Evolutionary conservation across 2,329 filamentous ascomycete genomes (phyloP).

Genomic region (Ilyonectria mors-panacis): DNA sequence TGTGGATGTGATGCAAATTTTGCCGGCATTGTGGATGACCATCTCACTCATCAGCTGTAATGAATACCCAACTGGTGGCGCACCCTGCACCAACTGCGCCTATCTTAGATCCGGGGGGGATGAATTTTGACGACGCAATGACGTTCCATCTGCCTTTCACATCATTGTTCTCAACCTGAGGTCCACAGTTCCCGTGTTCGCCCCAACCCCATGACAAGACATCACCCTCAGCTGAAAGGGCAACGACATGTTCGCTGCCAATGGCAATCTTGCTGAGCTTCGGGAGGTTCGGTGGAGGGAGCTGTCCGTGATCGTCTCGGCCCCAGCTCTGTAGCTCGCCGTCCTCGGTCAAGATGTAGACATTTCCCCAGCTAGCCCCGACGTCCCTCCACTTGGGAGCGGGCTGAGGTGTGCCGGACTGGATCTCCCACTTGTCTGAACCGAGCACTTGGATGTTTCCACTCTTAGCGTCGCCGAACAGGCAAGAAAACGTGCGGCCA

Average conservation of each 20-base stretch:
- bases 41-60: constrained; percentile 44
- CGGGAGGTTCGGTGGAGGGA: constrained; percentile 76
- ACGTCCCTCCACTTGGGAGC: constrained; percentile 76
- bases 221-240: constrained; percentile 73
- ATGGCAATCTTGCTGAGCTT: constrained; percentile 76
- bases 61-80: constrained; percentile 84
- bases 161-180: constrained; percentile 73
- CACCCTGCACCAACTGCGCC: constrained; percentile 84
- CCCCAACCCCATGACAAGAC: constrained; percentile 96
- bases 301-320: constrained; percentile 86
- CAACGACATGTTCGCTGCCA: constrained; percentile 93
- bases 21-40: constrained; percentile 28
- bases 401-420: constrained; percentile 67
- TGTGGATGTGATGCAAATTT: constrained; percentile 7
- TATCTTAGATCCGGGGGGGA: constrained; percentile 67
- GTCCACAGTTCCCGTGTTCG: constrained; percentile 96
- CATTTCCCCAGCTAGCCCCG: constrained; percentile 84
- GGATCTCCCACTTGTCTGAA: constrained; percentile 79
- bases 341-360: constrained; percentile 78
- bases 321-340: constrained; percentile 82
- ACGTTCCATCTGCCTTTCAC: constrained; percentile 79
- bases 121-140: constrained; percentile 71
- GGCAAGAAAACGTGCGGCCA: constrained; percentile 87
- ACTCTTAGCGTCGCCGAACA: constrained; percentile 70
- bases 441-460: constrained; percentile 79